Base-by-base conservation (phyloP, 495 filamentous ascomycete species). In the Penicillium turbatum region DNA sequence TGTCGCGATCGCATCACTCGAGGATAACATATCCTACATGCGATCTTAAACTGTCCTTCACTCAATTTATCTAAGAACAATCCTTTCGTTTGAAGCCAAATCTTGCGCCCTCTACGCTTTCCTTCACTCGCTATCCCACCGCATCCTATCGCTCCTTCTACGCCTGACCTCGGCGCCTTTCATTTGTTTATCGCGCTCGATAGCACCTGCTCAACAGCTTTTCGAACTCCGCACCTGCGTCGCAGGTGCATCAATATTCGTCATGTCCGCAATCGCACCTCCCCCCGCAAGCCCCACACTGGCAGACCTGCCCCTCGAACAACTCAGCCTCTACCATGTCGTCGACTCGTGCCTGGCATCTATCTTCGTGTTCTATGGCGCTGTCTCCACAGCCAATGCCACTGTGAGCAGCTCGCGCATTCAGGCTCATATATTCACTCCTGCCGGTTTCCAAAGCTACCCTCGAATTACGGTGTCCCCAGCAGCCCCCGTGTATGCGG, bases 401-500 rank as follows among this genome's bases (percentile, higher is more conserved):
- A 92, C 87, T 37, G 82, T 86, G 53, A 93, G 86, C 72, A 92
- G 84, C 70, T 93, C 90, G 40, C 86, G 92, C 56, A 90, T 97
- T 56, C 92, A 97, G 74, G 82, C 90, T 53, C 90, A 97, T 71
- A 79, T 97, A 69, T 89, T 92, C 75, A 87, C 87, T 48, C 82
- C 89, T 3, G 92, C 89, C 40, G 93, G 93, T 45, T 86, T 92
- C 51, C 84, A 87, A 56, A 89, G 86, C 48, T 97, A 90, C 66
- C 84, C 88, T 54, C 89, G 93, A 59, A 82, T 98, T 57, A 92
- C 89, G 11, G 83, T 97, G 48, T 93, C 93, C 19, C 92, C 92
- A 19, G 92, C 85, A 51, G 95, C 92, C n/a, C 85, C 93, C n/a
- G 83, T 95, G 55, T 98, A 97, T 67, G 82, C 84, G 52, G 91